Evolutionary conservation across 768 basidiomycete species (phyloP).

Genomic region (Mycena indigotica): DNA sequence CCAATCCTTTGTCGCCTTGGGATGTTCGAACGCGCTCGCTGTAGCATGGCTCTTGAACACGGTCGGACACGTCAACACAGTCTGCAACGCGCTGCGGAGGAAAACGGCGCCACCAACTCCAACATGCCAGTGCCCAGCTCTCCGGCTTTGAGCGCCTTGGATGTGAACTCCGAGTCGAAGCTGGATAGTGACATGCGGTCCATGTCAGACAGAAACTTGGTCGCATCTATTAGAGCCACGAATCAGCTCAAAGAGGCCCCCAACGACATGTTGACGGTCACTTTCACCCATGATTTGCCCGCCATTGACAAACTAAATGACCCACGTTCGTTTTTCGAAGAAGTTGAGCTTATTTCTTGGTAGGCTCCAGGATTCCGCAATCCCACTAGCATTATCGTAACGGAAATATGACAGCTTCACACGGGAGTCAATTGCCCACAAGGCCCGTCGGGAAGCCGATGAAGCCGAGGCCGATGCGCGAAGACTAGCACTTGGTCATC

Average conservation of each 20-base stretch:
- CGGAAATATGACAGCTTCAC: neutral
- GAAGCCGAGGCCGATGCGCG: neutral
- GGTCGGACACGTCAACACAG: neutral
- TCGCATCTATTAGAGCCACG: neutral
- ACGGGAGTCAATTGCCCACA: neutral
- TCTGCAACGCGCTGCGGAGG: neutral
- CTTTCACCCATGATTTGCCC: slow-evolving; percentile 6
- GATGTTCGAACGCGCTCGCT: neutral
- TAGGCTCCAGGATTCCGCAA: neutral
- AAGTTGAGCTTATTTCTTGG: neutral
- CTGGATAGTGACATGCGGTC: neutral
- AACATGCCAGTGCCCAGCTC: neutral
- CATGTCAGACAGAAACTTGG: neutral
- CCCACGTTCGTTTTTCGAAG: neutral
- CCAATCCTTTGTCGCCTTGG: neutral
- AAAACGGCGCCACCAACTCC: neutral
- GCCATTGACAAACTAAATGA: neutral
- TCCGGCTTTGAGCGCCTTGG: neutral
- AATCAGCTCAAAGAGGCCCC: neutral
- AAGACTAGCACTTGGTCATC: neutral
- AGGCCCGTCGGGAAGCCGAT: neutral
- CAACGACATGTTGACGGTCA: neutral
- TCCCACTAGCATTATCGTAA: neutral
- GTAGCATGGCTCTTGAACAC: neutral
- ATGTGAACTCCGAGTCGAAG: neutral